A percentile compares a stretch with the other conserved stretches of the same genome.
These are phyloP conservation scores for Keqinozyma sinolaborantium DNA, from an alignment of 1,139 yeast species.

Conservation along the genomic window DNA sequence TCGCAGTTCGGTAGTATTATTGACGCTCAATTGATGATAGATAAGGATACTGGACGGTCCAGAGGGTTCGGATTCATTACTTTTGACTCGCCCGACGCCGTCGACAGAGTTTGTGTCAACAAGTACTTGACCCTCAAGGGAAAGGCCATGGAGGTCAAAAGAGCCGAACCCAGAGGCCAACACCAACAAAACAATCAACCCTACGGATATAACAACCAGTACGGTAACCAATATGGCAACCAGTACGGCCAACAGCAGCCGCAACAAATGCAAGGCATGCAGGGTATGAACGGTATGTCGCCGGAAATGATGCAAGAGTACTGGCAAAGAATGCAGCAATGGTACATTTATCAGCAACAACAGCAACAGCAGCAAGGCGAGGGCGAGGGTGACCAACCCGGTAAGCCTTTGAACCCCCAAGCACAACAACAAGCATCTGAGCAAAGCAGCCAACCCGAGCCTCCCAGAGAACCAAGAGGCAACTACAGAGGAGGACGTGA, in stretches of 20 bases:
- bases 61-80: conserved; percentile 98
- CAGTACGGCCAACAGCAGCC: conserved; percentile 20
- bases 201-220: conserved; percentile 30
- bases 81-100: conserved; percentile 93
- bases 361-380: conserved; percentile 51
- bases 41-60: conserved; percentile 95
- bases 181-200: conserved; percentile 38
- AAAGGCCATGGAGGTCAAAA: conserved; percentile 89
- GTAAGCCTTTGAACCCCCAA: conserved; percentile 54
- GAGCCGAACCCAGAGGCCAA: conserved; percentile 91
- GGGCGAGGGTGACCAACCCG: conserved; percentile 37
- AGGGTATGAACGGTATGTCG: conserved; percentile 52
- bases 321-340: conserved; percentile 80
- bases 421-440: conserved; percentile 34
- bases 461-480: conserved; percentile 1
- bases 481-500: not conserved
- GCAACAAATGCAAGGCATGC: conserved; percentile 26
- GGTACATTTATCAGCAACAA: conserved; percentile 65
- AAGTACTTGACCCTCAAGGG: conserved; percentile 84
- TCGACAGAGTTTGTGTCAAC: conserved; percentile 83
- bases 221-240: conserved; percentile 17
- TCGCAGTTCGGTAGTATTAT: conserved; percentile 89
- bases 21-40: conserved; percentile 97
- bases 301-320: conserved; percentile 89
- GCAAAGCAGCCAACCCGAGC: conserved; percentile 4